phyloP scores from a whole-genome alignment of 345 rosid species.

The Lagerstroemia speciosa region DNA sequence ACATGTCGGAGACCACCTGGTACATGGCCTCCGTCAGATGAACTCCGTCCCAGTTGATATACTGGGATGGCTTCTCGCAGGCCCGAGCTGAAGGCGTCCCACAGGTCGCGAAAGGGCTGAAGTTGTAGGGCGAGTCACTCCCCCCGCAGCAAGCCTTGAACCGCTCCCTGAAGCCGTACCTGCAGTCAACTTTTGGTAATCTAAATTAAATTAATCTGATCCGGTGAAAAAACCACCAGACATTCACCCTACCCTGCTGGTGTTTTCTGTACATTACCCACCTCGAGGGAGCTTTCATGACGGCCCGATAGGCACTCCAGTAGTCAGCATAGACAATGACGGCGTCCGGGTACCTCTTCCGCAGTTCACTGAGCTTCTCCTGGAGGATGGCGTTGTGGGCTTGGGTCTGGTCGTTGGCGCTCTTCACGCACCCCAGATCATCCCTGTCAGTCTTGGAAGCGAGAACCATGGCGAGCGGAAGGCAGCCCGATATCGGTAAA shows the following conservation, averaged over 20 bases:
- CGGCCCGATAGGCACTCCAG: slow-evolving; percentile 61
- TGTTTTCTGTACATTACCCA: background rate
- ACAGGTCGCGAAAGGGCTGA: slow-evolving; percentile 40
- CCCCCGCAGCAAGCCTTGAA: slow-evolving; percentile 83
- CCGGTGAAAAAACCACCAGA: too few species aligned
- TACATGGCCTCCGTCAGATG: slow-evolving; percentile 92
- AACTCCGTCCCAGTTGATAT: slow-evolving; percentile 96
- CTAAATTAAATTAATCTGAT: too few species aligned
- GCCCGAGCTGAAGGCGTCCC: slow-evolving; percentile 37
- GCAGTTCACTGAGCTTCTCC: slow-evolving; percentile 34
- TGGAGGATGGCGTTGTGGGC: slow-evolving; percentile 46
- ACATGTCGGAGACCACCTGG: slow-evolving; percentile 51
- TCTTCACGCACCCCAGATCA: slow-evolving; percentile 64
- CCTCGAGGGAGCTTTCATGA: slow-evolving; percentile 33
- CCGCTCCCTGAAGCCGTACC: slow-evolving; percentile 46
- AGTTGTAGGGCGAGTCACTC: slow-evolving; percentile 59
- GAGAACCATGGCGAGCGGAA: slow-evolving; percentile 54
- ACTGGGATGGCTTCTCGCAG: slow-evolving; percentile 45
- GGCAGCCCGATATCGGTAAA: slow-evolving; percentile 69
- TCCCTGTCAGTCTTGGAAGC: slow-evolving; percentile 58
- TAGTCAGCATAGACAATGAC: slow-evolving; percentile 61
- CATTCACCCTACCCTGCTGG: too few species aligned
- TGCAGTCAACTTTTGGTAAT: background rate
- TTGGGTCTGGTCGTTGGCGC: slow-evolving; percentile 44
- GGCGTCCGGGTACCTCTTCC: slow-evolving; percentile 48